Evolutionary conservation across 345 rosid genomes (phyloP).

Genomic region (Eucalyptus curtisii): DNA sequence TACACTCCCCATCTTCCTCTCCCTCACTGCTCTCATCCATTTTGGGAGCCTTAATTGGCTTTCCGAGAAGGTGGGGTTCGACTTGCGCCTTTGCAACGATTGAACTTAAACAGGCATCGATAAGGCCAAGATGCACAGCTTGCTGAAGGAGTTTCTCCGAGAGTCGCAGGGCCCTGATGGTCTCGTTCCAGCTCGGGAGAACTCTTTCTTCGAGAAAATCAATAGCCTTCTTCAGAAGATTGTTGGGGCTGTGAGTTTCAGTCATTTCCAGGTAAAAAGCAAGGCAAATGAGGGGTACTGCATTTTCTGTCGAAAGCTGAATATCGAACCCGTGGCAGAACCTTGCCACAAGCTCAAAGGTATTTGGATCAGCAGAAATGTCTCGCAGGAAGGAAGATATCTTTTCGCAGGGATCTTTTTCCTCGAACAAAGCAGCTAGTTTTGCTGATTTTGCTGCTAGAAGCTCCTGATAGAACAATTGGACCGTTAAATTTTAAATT

Average conservation of each 20-base stretch:
- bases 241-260: conserved; percentile 43
- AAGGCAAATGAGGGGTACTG: conserved; percentile 46
- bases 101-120: conserved; percentile 52
- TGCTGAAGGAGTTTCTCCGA: conserved; percentile 17
- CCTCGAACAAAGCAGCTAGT: conserved; percentile 34
- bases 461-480: conserved; percentile 21
- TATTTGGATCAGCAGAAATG: conserved; percentile 40
- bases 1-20: conserved; percentile 9
- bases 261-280: conserved; percentile 57
- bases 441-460: conserved; percentile 54
- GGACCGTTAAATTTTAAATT: background rate
- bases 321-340: conserved; percentile 56
- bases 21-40: conserved; percentile 2
- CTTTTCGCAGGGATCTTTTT: conserved; percentile 16
- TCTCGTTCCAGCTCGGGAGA: conserved; percentile 71
- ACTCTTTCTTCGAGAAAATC: conserved; percentile 36
- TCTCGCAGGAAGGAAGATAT: conserved; percentile 23
- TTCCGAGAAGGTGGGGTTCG: conserved; percentile 57
- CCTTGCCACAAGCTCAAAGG: conserved; percentile 47
- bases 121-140: conserved; percentile 30
- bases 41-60: conserved; percentile 14
- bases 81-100: conserved; percentile 34
- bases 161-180: conserved; percentile 42
- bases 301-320: conserved; percentile 36
- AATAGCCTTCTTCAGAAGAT: conserved; percentile 35